Percentiles rank a stretch among this genome's conserved stretches.
Evolutionary conservation across 257 asterid genomes (phyloP).

Genomic region (Parsonsia alboflavescens): DNA sequence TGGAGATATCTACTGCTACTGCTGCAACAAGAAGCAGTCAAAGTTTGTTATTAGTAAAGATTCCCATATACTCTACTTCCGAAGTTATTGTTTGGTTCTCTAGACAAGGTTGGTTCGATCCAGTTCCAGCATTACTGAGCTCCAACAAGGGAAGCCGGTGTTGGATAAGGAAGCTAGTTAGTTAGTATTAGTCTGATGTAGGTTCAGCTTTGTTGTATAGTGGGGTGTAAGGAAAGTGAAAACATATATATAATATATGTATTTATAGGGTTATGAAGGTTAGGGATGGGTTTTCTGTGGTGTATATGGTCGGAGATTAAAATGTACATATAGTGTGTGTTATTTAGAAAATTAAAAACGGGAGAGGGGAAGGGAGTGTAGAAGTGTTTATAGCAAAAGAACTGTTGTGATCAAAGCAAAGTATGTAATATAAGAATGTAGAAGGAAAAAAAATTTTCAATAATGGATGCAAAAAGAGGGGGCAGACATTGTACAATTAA

Average conservation of each 20-base stretch:
- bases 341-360: neutral
- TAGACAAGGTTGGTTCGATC: neutral
- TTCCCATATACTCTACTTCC: neutral
- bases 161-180: neutral
- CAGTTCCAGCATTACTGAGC: conserved; percentile 9
- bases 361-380: neutral
- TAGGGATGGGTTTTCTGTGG: neutral
- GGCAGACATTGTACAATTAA: neutral
- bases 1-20: neutral
- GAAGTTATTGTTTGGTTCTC: neutral
- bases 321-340: neutral
- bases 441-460: neutral
- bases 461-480: neutral
- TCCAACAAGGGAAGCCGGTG: neutral
- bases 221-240: neutral
- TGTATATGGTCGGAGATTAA: neutral
- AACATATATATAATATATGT: neutral
- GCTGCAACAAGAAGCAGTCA: neutral
- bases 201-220: neutral
- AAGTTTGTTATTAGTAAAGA: neutral
- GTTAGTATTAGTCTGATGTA: neutral
- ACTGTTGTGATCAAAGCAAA: neutral
- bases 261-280: neutral
- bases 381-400: neutral
- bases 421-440: neutral